phyloP scores from a whole-genome alignment of 2,329 filamentous ascomycete genomes.

The Neopestalotiopsis clavispora region DNA sequence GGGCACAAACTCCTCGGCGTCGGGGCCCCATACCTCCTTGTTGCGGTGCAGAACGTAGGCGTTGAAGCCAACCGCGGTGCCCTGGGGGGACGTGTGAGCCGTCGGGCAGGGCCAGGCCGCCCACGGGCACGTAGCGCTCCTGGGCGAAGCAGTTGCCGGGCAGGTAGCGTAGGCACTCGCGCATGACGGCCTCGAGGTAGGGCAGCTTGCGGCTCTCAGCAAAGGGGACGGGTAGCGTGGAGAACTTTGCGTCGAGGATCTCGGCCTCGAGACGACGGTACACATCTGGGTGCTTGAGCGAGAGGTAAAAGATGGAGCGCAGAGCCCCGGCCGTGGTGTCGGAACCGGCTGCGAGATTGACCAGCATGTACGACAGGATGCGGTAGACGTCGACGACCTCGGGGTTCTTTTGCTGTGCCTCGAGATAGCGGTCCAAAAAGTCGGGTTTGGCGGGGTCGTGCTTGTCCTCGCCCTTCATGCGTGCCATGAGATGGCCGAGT shows the following conservation, averaged over 20 bases:
- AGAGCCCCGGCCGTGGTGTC: constrained; percentile 27
- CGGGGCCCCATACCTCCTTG: constrained; percentile 41
- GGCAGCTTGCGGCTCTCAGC: constrained; percentile 22
- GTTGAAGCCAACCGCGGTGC: constrained; percentile 35
- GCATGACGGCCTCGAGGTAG: constrained; percentile 49
- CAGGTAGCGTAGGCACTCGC: constrained; percentile 49
- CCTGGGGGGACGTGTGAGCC: constrained; percentile 31
- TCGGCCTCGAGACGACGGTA: constrained; percentile 35
- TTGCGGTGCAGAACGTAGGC: constrained; percentile 36
- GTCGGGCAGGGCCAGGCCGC: constrained; percentile 34
- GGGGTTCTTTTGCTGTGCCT: constrained; percentile 30
- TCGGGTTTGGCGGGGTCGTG: constrained; percentile 13
- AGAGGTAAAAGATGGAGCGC: constrained; percentile 36
- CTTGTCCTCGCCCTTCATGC: constrained; percentile 10
- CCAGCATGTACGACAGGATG: constrained; percentile 30
- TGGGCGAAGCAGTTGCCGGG: constrained; percentile 45
- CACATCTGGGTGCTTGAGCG: constrained; percentile 33
- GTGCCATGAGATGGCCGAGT: constrained; percentile 11
- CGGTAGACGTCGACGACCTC: constrained; percentile 33
- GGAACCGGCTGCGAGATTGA: constrained; percentile 21
- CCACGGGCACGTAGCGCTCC: constrained; percentile 45
- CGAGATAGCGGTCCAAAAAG: constrained; percentile 34
- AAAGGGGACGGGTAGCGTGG: constrained; percentile 20
- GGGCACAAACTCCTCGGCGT: constrained; percentile 44
- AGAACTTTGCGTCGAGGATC: constrained; percentile 37